Evolutionary conservation across 495 filamentous ascomycete species (phyloP), one percentile per base, ranked within the genome.

Genomic region (Bathelium albidoporum): DNA sequence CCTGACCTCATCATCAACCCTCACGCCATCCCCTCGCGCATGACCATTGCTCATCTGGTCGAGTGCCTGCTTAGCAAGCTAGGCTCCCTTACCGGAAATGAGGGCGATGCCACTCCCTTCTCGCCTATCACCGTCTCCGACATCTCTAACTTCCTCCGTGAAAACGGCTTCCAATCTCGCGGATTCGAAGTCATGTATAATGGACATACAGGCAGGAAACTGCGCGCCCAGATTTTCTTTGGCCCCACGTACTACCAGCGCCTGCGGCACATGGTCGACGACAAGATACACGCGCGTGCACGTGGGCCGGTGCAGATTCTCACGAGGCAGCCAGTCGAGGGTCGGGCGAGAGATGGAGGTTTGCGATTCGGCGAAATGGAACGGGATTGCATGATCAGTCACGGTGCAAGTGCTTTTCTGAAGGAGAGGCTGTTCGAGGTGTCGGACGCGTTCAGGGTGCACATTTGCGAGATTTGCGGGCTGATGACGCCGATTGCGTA

Each of bases 281-380:
- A 99, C 78, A 99, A 99, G 85, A 97, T 99, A 70, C 94, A 99
- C 77, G 94, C 94, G 24, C 87, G 94, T 74, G 94, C 94, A 5
- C 83, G 94, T 73, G 94, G 94, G 22, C 94, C 94, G 9, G 88
- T 95, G 31, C 95, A 97, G 80, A 99, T 99, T 69, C 81, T 99
- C 74, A 99, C 94, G 0, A 82, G 95, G 32, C 94, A 99, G 77
- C 94, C 94, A n/a, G 93, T 97, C 12, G 94, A 99, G 75, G 94
- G 94, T 84, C 85, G 94, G 80, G 95, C 94, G 0, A 83, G 94
- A 79, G 94, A 99, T 75, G 94, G 94, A 82, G 94, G 94, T 79
- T 83, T 99, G 53, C 91, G 94, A 71, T 99, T 99, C 82, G 94
- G 94, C 84, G 94, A 99, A 82, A 99, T 99, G 94, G 94, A 99